Percentiles rank a stretch among this genome's conserved stretches.
These are phyloP conservation scores for Porphyrellus cyaneotinctus DNA, from an alignment of 768 basidiomycete species.

Conservation along the genomic window DNA sequence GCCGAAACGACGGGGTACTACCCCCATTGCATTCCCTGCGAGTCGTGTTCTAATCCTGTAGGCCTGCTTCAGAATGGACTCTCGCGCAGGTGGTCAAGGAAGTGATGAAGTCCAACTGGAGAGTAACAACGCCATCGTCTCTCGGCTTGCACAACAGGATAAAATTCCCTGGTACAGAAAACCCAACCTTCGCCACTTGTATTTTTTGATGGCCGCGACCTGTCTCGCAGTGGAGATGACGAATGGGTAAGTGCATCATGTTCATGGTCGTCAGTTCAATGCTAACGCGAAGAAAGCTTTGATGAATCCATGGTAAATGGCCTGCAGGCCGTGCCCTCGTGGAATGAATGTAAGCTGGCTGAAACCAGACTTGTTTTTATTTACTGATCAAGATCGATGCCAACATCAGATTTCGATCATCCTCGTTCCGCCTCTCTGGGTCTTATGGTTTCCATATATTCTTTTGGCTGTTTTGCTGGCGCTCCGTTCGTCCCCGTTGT, in stretches of 20 bases:
- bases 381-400: neutral
- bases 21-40: too few relatives aligned
- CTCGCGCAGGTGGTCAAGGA: neutral
- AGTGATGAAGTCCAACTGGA: neutral
- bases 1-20: too few relatives aligned
- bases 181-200: conserved; percentile 51
- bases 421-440: conserved; percentile 43
- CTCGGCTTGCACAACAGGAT: conserved; percentile 34
- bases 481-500: conserved; percentile 36
- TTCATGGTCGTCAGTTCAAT: neutral
- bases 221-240: conserved; percentile 15
- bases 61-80: conserved; percentile 10
- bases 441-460: conserved; percentile 30
- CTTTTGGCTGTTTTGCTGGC: conserved; percentile 31
- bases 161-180: conserved; percentile 58
- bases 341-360: conserved; percentile 45
- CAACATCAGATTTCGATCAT: conserved; percentile 44
- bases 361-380: neutral
- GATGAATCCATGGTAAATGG: conserved; percentile 60
- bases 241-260: conserved; percentile 4
- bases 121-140: conserved; percentile 8
- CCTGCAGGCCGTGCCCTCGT: conserved; percentile 54
- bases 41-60: too few relatives aligned
- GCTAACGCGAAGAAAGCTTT: conserved; percentile 6
- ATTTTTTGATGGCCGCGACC: conserved; percentile 49